Conservation (phyloP, 176 grass and related monocot species). For the Aegilops tauschii region DNA sequence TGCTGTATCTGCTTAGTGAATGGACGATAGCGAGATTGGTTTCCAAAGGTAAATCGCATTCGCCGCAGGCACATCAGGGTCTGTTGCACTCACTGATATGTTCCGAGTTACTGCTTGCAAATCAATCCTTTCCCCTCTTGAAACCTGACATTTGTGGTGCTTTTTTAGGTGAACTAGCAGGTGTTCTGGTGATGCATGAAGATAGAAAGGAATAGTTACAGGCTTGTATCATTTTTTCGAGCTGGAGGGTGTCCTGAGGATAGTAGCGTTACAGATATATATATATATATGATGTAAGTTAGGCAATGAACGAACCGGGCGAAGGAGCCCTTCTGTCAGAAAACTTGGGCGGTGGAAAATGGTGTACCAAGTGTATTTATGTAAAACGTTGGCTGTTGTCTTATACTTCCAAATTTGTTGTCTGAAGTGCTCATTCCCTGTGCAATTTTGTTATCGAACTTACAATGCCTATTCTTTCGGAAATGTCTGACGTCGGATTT, state of each 20-base stretch:
- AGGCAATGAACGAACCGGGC: background rate
- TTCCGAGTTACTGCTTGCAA: conserved; percentile 24
- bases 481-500: too few relatives aligned
- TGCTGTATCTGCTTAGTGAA: background rate
- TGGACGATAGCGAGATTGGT: conserved; percentile 2
- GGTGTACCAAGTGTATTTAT: too few relatives aligned
- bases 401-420: too few relatives aligned
- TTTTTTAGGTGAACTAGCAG: background rate
- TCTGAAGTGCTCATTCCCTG: too few relatives aligned
- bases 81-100: too few relatives aligned
- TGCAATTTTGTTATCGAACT: too few relatives aligned
- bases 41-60: conserved; percentile 8
- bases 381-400: too few relatives aligned
- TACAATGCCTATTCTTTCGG: too few relatives aligned
- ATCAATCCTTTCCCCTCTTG: background rate
- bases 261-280: conserved; percentile 27
- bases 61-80: too few relatives aligned
- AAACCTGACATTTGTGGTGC: background rate
- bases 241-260: conserved; percentile 2
- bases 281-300: conserved; percentile 48
- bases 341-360: too few relatives aligned
- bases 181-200: background rate
- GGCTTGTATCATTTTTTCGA: conserved; percentile 39
- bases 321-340: background rate
- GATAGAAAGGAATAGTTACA: background rate